Evolutionary conservation across 2,329 filamentous ascomycete genomes (phyloP).

Genomic region (Penicillium sp.): DNA sequence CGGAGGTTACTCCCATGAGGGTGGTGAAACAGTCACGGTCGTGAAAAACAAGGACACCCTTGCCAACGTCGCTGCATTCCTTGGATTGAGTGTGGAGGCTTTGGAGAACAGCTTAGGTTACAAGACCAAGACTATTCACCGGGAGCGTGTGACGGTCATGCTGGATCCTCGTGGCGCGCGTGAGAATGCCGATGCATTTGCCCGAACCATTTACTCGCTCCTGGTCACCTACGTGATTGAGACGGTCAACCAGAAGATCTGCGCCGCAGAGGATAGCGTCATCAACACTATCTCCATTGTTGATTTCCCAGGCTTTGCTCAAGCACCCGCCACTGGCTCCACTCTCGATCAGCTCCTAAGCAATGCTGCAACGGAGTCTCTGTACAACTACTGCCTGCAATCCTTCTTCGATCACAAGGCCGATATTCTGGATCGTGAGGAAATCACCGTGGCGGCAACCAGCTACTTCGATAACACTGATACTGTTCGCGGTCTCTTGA

Average conservation of each 20-base stretch:
- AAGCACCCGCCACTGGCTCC: slow-evolving; percentile 79
- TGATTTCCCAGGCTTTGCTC: slow-evolving; percentile 94
- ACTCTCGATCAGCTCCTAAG: slow-evolving; percentile 89
- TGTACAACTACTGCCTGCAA: slow-evolving; percentile 92
- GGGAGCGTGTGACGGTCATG: slow-evolving; percentile 98
- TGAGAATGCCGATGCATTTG: slow-evolving; percentile 89
- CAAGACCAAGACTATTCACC: slow-evolving; percentile 94
- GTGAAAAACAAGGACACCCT: slow-evolving; percentile 95
- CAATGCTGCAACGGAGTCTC: slow-evolving; percentile 87
- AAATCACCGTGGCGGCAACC: slow-evolving; percentile 84
- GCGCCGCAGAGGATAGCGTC: slow-evolving; percentile 82
- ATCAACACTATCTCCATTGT: slow-evolving; percentile 93
- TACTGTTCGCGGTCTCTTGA: slow-evolving; percentile 86
- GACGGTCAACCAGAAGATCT: slow-evolving; percentile 84
- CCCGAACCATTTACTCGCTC: slow-evolving; percentile 88
- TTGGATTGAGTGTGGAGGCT: slow-evolving; percentile 78
- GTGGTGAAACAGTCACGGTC: slow-evolving; percentile 78
- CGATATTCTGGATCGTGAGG: slow-evolving; percentile 90
- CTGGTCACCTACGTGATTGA: slow-evolving; percentile 94
- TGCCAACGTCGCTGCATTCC: slow-evolving; percentile 84
- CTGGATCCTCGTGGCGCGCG: slow-evolving; percentile 88
- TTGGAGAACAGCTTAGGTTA: slow-evolving; percentile 88
- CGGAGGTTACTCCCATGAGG: slow-evolving; percentile 94
- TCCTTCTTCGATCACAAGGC: slow-evolving; percentile 96
- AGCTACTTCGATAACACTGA: slow-evolving; percentile 99